Evolutionary conservation across 495 filamentous ascomycete species (phyloP).

Genomic region (Penicillium steckii): DNA sequence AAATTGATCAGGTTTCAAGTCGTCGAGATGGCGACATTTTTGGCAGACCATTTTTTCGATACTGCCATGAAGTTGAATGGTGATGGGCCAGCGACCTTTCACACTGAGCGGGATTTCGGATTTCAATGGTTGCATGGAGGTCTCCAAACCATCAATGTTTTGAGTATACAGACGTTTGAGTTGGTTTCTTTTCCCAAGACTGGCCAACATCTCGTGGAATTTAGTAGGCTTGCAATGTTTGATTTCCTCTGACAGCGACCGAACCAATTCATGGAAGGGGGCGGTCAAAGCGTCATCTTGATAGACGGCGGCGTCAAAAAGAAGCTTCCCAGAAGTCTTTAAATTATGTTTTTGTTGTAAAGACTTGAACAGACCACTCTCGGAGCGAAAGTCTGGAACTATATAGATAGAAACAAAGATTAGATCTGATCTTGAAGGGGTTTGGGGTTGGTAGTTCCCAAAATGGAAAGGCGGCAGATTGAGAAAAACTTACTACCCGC

Average conservation of each 20-base stretch:
- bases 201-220: slow-evolving; percentile 93
- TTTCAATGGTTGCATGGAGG: slow-evolving; percentile 72
- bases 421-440: neutral
- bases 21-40: slow-evolving; percentile 76
- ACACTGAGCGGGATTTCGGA: slow-evolving; percentile 70
- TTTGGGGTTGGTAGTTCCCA: slow-evolving; percentile 32
- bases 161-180: slow-evolving; percentile 93
- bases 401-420: slow-evolving; percentile 3
- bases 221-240: slow-evolving; percentile 78
- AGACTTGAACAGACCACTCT: slow-evolving; percentile 80
- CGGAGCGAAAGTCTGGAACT: slow-evolving; percentile 97
- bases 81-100: slow-evolving; percentile 90
- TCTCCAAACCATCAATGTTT: slow-evolving; percentile 95
- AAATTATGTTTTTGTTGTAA: slow-evolving; percentile 82
- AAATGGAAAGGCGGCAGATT: slow-evolving; percentile 55
- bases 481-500: slow-evolving; percentile 81
- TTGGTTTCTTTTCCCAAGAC: slow-evolving; percentile 81
- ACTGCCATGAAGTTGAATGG: slow-evolving; percentile 92
- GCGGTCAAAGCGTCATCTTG: slow-evolving; percentile 81
- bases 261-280: slow-evolving; percentile 94
- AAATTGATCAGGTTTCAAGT: slow-evolving; percentile 79
- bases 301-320: slow-evolving; percentile 98
- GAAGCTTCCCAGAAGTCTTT: slow-evolving; percentile 89
- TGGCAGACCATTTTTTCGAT: slow-evolving; percentile 94
- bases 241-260: slow-evolving; percentile 52